Conservation (phyloP, 2,329 filamentous ascomycete genomes). For the Paradendryphiella salina region DNA sequence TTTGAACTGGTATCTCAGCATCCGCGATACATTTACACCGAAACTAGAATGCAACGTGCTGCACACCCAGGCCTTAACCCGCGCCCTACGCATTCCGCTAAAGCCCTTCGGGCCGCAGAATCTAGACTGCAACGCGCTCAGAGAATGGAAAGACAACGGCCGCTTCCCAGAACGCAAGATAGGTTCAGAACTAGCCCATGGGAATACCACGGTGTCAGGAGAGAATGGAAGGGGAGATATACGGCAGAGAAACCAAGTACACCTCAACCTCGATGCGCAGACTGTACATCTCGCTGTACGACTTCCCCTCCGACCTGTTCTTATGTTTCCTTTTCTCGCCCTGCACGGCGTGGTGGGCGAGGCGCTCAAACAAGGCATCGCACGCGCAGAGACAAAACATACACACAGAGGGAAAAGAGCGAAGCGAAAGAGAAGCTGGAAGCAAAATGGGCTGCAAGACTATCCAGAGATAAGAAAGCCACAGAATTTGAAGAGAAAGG, state of each 20-base stretch:
- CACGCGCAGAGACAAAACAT: constrained; percentile 15
- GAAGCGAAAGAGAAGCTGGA: no score
- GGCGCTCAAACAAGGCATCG: constrained; percentile 26
- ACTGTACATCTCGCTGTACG: constrained; percentile 10
- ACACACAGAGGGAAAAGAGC: background rate
- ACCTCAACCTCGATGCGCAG: constrained; percentile 11
- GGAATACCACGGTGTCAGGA: background rate
- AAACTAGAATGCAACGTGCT: constrained; percentile 32
- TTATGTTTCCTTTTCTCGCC: constrained; percentile 28
- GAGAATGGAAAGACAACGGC: constrained; percentile 25
- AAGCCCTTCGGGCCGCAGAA: constrained; percentile 23
- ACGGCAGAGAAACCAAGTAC: constrained; percentile 3
- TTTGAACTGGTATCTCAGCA: constrained; percentile 26
- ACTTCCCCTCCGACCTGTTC: constrained; percentile 21
- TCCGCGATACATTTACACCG: constrained; percentile 22
- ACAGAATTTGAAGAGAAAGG: no score
- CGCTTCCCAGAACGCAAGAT: constrained; percentile 14
- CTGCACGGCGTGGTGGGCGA: constrained; percentile 18
- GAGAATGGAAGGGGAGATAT: background rate
- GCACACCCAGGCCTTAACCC: constrained; percentile 29
- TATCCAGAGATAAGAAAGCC: no score
- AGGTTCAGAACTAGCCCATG: background rate
- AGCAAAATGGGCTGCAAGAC: no score
- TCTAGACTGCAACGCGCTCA: constrained; percentile 21
- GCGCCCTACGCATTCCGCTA: constrained; percentile 22